Evolutionary conservation across 2,329 filamentous ascomycete genomes (phyloP).

Genomic region (Epichloe bromicola): DNA sequence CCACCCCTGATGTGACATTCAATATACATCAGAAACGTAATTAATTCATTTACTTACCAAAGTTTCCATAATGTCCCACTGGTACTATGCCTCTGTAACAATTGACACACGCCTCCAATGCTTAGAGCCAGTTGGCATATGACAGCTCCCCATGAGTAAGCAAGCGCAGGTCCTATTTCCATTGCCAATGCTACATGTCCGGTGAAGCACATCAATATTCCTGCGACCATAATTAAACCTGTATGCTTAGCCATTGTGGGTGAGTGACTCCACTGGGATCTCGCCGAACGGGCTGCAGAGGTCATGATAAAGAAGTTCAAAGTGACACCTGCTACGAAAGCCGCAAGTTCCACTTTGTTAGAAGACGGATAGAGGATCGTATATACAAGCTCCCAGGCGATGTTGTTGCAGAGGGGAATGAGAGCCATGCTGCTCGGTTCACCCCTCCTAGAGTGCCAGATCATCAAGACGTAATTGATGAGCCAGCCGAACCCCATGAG

Average conservation of each 20-base stretch:
- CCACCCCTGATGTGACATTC: too few species aligned
- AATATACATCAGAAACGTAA: too few species aligned
- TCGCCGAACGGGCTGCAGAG: constrained; percentile 4
- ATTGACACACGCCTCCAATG: too few species aligned
- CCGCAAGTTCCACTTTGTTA: constrained; percentile 6
- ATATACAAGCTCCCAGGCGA: constrained; percentile 8
- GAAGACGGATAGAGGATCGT: constrained; percentile 6
- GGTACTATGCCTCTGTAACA: too few species aligned
- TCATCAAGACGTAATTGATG: constrained; percentile 8
- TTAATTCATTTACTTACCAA: too few species aligned
- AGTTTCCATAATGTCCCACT: too few species aligned
- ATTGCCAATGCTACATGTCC: constrained; percentile 8
- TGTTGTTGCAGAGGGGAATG: constrained; percentile 9
- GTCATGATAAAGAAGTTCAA: constrained; percentile 8
- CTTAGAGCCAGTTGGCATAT: constrained; percentile 8
- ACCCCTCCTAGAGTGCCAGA: constrained; percentile 6
- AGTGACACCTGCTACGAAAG: constrained; percentile 4
- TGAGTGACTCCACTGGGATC: constrained; percentile 7
- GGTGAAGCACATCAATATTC: constrained; percentile 5
- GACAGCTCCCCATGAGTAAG: constrained; percentile 9
- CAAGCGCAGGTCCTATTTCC: constrained; percentile 7
- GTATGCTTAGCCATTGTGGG: constrained; percentile 6
- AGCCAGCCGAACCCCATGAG: constrained; percentile 9
- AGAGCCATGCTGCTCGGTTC: constrained; percentile 9
- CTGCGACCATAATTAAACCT: constrained; percentile 4